phyloP scores from a whole-genome alignment of 768 basidiomycete genomes.

The Leccinellum rugosiceps region DNA sequence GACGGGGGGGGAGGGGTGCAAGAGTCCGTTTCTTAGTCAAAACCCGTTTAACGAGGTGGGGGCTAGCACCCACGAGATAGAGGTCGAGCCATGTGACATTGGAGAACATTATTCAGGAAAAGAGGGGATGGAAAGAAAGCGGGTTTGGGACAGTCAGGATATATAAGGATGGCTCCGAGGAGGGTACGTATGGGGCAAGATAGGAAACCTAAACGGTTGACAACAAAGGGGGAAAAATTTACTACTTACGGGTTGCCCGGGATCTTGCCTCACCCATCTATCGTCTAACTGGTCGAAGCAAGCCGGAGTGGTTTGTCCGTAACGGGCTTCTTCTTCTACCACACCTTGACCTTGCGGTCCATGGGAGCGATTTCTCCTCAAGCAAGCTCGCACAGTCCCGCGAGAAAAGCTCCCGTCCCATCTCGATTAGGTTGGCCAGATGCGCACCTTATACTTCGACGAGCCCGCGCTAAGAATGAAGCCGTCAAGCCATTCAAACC shows the following conservation, averaged over 20 bases:
- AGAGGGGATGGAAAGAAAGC: neutral
- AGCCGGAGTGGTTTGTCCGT: slow-evolving; percentile 36
- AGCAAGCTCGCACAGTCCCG: slow-evolving; percentile 16
- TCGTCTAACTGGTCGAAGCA: too few relatives aligned
- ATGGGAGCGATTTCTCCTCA: slow-evolving; percentile 27
- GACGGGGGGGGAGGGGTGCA: slow-evolving; percentile 37
- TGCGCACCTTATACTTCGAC: slow-evolving; percentile 35
- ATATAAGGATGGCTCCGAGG: neutral
- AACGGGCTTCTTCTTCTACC: slow-evolving; percentile 60
- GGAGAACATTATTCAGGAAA: slow-evolving; percentile 19
- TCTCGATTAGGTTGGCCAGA: slow-evolving; percentile 34
- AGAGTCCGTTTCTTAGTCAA: slow-evolving; percentile 16
- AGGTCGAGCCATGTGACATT: slow-evolving; percentile 32
- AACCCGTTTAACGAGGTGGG: slow-evolving; percentile 28
- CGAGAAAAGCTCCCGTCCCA: slow-evolving; percentile 33
- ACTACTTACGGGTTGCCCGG: too few relatives aligned
- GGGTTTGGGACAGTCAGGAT: neutral
- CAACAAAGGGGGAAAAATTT: too few relatives aligned
- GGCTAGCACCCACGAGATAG: slow-evolving; percentile 27
- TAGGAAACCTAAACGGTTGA: neutral
- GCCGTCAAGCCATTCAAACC: slow-evolving; percentile 41
- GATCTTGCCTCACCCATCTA: too few relatives aligned
- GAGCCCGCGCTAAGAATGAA: slow-evolving; percentile 35
- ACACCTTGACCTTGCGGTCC: slow-evolving; percentile 51
- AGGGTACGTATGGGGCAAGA: neutral